Evolutionary conservation across 2,329 filamentous ascomycete species (phyloP).

Genomic region (Talaromyces sp.): DNA sequence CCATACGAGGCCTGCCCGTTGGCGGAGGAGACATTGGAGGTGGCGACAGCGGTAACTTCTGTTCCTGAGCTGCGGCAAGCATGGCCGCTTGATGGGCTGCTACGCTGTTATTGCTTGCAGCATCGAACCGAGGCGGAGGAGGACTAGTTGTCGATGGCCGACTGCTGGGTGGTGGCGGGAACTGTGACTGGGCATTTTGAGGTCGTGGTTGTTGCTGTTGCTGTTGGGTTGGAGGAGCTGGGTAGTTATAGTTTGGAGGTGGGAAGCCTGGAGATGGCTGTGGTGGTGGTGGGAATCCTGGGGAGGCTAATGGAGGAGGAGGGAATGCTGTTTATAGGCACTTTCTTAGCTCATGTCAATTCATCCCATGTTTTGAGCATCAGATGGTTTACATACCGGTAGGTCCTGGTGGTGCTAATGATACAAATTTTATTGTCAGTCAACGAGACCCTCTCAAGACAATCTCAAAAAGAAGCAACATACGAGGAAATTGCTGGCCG

Average conservation of each 20-base stretch:
- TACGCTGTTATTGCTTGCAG: background rate
- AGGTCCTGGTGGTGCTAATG: slow-evolving; percentile 15
- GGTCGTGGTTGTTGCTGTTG: slow-evolving; percentile 4
- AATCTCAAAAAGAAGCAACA: background rate
- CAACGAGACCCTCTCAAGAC: background rate
- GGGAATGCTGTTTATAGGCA: slow-evolving; percentile 20
- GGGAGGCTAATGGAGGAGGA: slow-evolving; percentile 22
- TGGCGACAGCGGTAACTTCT: slow-evolving; percentile 81
- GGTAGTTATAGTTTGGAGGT: slow-evolving; percentile 19
- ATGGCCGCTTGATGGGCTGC: slow-evolving; percentile 49
- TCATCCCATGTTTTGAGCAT: background rate
- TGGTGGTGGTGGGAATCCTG: slow-evolving; percentile 18
- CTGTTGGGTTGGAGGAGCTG: background rate
- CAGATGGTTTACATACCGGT: slow-evolving; percentile 9
- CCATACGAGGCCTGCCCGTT: slow-evolving; percentile 15
- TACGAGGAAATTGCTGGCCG: slow-evolving; percentile 17
- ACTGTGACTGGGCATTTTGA: slow-evolving; percentile 1
- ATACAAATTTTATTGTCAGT: background rate
- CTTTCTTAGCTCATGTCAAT: background rate
- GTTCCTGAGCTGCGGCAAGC: slow-evolving; percentile 84
- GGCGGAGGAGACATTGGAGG: slow-evolving; percentile 20
- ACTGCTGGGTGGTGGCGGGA: slow-evolving; percentile 9
- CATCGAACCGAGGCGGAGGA: background rate
- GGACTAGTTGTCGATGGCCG: slow-evolving; percentile 7
- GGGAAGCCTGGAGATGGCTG: slow-evolving; percentile 21